These are phyloP conservation scores for Stellera chamaejasme DNA, from an alignment of 345 rosid species.

Conservation along the genomic window DNA sequence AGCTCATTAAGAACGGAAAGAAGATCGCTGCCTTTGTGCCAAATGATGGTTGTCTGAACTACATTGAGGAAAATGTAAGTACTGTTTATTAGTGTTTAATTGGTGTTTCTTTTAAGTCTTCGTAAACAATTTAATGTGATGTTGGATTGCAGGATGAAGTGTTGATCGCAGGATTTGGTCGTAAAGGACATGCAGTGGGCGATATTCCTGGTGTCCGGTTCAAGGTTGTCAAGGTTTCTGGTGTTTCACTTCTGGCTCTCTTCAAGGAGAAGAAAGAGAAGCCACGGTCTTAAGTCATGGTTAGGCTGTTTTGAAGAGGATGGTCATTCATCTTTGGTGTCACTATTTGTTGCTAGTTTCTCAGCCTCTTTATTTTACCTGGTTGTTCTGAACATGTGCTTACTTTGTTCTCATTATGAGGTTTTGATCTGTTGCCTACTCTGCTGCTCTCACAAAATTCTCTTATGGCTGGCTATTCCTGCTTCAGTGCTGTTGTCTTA, in stretches of 20 bases:
- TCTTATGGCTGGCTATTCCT: too few species aligned
- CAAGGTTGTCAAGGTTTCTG: constrained; percentile 78
- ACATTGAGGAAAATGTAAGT: constrained; percentile 55
- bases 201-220: constrained; percentile 81
- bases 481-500: too few species aligned
- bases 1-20: constrained; percentile 62
- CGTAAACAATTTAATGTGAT: background rate
- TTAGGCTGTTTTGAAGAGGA: background rate
- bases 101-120: background rate
- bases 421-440: too few species aligned
- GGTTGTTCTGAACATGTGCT: background rate
- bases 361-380: background rate
- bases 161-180: constrained; percentile 67
- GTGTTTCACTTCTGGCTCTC: constrained; percentile 60
- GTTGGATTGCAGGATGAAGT: constrained; percentile 49
- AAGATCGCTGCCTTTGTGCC: constrained; percentile 67
- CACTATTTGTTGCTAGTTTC: background rate
- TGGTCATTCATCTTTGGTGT: background rate
- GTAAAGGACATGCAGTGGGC: constrained; percentile 72
- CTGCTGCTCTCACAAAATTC: too few species aligned
- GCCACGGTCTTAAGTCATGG: constrained; percentile 31
- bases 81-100: background rate
- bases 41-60: constrained; percentile 59
- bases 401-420: too few species aligned
- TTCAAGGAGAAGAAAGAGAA: constrained; percentile 48